These are phyloP conservation scores for Lotmaria passim DNA, from an alignment of 208 protist species.

Conservation along the genomic window DNA sequence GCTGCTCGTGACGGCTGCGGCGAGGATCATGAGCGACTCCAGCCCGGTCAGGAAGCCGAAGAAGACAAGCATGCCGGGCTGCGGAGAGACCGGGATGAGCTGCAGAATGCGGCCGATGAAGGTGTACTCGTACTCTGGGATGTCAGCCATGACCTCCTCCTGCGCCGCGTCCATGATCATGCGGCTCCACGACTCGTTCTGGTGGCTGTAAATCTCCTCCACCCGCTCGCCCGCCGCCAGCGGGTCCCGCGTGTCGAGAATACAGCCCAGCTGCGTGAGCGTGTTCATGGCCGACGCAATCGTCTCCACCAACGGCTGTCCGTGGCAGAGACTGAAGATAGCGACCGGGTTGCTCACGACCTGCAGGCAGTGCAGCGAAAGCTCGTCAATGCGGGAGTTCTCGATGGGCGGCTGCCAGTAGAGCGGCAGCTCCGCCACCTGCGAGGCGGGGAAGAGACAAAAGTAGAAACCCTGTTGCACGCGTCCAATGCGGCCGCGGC, in stretches of 20 bases:
- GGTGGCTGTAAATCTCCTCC: conserved; percentile 36
- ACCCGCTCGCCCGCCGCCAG: conserved; percentile 38
- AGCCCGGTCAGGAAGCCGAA: conserved; percentile 74
- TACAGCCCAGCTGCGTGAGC: conserved; percentile 75
- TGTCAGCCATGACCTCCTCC: conserved; percentile 37
- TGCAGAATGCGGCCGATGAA: conserved; percentile 76
- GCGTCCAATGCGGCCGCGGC: conserved; percentile 82
- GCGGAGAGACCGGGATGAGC: conserved; percentile 68
- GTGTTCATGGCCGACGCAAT: conserved; percentile 71
- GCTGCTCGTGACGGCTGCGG: conserved; percentile 67
- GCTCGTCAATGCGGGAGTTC: conserved; percentile 70
- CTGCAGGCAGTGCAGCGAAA: conserved; percentile 83
- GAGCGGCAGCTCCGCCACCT: conserved; percentile 51
- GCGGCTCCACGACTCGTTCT: conserved; percentile 31
- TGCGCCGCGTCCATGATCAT: conserved; percentile 33
- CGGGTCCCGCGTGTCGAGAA: conserved; percentile 50
- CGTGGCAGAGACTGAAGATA: conserved; percentile 81
- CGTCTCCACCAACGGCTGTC: conserved; percentile 60
- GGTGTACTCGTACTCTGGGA: conserved; percentile 63
- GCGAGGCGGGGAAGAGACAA: conserved; percentile 61
- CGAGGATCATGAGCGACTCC: conserved; percentile 73
- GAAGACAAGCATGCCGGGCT: conserved; percentile 73
- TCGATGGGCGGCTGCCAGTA: conserved; percentile 45
- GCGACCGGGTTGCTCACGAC: conserved; percentile 65
- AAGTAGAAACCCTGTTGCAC: conserved; percentile 87